Conservation (phyloP, 495 filamentous ascomycete species). For the Penicillium desertorum region DNA sequence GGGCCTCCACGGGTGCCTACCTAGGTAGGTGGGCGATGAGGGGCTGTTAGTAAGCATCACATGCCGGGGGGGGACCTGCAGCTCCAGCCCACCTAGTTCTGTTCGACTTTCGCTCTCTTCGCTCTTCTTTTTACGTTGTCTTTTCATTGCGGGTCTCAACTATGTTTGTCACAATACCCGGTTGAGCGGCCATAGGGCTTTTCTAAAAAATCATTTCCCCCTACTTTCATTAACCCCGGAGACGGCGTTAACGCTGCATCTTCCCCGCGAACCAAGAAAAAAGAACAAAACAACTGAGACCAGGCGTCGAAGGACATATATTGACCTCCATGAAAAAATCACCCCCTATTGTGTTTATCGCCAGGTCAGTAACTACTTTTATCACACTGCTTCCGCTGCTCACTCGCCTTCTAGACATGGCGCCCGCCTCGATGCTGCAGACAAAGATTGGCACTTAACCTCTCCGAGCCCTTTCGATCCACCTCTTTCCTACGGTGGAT, state of each 20-base stretch:
- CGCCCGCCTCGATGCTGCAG: slow-evolving; percentile 85
- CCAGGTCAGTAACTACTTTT: slow-evolving; percentile 56
- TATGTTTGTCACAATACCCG: slow-evolving; percentile 2
- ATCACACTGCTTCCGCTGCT: not conserved
- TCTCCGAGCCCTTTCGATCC: slow-evolving; percentile 95
- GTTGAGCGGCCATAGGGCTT: slow-evolving; percentile 5
- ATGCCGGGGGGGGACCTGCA: not conserved
- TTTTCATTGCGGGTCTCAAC: not conserved
- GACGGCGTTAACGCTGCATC: not conserved
- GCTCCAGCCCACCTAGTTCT: not conserved
- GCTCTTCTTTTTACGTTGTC: not conserved
- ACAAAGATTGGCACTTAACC: slow-evolving; percentile 93
- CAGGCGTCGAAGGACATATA: not conserved
- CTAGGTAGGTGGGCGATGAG: no score
- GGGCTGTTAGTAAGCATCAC: slow-evolving; percentile 1
- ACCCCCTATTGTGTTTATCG: slow-evolving; percentile 74
- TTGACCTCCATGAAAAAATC: slow-evolving; percentile 50
- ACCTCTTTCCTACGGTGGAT: slow-evolving; percentile 91
- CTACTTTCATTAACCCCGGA: not conserved
- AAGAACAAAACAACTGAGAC: not conserved
- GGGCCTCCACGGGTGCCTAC: no score
- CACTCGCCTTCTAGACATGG: slow-evolving; percentile 65
- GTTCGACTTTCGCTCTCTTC: slow-evolving; percentile 1
- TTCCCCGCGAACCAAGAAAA: slow-evolving; percentile 1
- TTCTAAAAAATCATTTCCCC: not conserved